phyloP scores from a whole-genome alignment of 768 basidiomycete genomes.

The Cystoderma amianthinum region DNA sequence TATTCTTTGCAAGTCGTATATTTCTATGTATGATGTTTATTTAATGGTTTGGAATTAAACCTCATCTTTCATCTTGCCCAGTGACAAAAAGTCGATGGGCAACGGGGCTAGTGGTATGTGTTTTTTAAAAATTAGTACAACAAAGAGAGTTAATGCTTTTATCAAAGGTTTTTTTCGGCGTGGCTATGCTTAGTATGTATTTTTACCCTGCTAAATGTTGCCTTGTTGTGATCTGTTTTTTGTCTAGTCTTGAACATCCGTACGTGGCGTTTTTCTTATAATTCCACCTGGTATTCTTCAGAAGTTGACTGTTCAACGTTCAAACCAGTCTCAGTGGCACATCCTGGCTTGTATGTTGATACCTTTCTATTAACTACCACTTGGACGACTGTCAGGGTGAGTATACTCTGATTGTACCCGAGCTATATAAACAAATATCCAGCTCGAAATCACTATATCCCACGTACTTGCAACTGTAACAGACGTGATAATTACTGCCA shows the following conservation, averaged over 20 bases:
- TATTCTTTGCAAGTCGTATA: neutral
- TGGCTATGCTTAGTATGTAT: neutral
- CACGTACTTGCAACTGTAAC: constrained; percentile 2
- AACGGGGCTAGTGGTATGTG: neutral
- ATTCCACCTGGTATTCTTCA: neutral
- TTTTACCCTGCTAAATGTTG: neutral
- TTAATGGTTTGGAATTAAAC: neutral
- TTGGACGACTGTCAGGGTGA: too few species aligned
- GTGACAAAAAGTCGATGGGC: neutral
- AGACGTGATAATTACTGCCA: constrained; percentile 4
- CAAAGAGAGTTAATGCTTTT: neutral
- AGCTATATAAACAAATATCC: neutral
- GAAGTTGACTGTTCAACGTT: too few species aligned
- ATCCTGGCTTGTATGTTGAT: too few species aligned
- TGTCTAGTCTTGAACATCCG: neutral
- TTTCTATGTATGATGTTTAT: neutral
- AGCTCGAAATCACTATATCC: constrained; percentile 2
- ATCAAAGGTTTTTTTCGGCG: neutral
- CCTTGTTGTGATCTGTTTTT: neutral
- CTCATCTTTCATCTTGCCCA: neutral
- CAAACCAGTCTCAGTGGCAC: neutral
- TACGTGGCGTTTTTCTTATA: neutral
- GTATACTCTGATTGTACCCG: neutral
- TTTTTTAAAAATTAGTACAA: too few species aligned
- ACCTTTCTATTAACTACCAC: too few species aligned